Evolutionary conservation across 441 rosid species (phyloP).

Genomic region (Lepidium campestre): DNA sequence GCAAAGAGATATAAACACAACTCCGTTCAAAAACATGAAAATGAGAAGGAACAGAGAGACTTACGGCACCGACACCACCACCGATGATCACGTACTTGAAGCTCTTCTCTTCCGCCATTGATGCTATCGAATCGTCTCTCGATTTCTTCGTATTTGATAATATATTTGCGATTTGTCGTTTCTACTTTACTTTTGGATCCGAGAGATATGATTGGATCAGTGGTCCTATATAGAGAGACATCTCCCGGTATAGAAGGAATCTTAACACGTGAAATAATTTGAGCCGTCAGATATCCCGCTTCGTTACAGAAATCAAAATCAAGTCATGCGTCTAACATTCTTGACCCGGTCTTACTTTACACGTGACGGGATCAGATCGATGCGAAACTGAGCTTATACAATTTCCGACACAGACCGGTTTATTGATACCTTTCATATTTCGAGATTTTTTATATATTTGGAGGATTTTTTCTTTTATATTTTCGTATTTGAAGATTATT

Average conservation of each 20-base stretch:
- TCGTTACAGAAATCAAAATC: not conserved
- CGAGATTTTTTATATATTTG: not conserved
- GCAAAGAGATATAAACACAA: not conserved
- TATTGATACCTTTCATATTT: slow-evolving; percentile 3
- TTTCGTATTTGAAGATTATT: not conserved
- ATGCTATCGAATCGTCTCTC: not conserved
- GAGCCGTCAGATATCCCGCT: not conserved
- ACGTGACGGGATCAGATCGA: not conserved
- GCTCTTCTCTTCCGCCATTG: slow-evolving; percentile 34
- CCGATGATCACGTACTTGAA: slow-evolving; percentile 43
- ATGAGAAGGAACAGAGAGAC: slow-evolving; percentile 7
- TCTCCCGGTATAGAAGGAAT: slow-evolving; percentile 2
- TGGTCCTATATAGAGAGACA: not conserved
- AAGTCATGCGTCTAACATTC: slow-evolving; percentile 1
- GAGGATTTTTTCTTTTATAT: slow-evolving; percentile 7
- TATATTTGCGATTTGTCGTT: not conserved
- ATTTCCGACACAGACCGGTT: slow-evolving; percentile 9
- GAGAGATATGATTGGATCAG: slow-evolving; percentile 7
- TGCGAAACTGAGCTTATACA: slow-evolving; percentile 3
- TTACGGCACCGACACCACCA: slow-evolving; percentile 49
- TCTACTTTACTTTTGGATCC: not conserved
- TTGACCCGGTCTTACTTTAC: slow-evolving; percentile 5
- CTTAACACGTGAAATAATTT: not conserved
- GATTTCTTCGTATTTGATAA: not conserved
- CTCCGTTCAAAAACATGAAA: not conserved